phyloP scores from a whole-genome alignment of 2,329 filamentous ascomycete species.

The Penicillium polonicum region DNA sequence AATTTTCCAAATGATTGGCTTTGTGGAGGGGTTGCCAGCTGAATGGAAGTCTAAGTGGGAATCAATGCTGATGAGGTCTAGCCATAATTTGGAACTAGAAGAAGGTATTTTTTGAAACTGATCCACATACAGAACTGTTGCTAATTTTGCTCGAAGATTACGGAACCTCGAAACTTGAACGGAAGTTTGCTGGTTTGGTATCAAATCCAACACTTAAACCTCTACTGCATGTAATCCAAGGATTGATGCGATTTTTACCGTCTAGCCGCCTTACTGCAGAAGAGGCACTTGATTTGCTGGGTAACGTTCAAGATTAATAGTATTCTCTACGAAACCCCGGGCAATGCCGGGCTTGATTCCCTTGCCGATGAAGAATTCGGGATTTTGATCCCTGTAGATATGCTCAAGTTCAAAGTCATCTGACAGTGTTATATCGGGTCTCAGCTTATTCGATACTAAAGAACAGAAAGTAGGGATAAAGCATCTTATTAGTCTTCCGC shows the following conservation, averaged over 20 bases:
- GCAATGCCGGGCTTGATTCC: too few relatives aligned
- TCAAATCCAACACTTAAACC: conserved; percentile 14
- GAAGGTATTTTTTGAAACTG: neutral
- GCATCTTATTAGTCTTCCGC: too few relatives aligned
- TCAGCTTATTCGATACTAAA: too few relatives aligned
- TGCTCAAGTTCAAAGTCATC: too few relatives aligned
- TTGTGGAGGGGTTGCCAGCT: conserved; percentile 21
- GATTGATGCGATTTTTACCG: conserved; percentile 25
- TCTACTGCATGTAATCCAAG: conserved; percentile 20
- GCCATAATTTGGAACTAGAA: conserved; percentile 6
- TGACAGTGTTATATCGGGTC: too few relatives aligned
- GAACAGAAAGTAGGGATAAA: too few relatives aligned
- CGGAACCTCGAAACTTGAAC: conserved; percentile 16
- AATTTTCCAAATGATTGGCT: conserved; percentile 24
- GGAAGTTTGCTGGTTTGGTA: conserved; percentile 14
- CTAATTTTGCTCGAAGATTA: conserved; percentile 13
- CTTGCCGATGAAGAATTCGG: too few relatives aligned
- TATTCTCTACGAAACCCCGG: too few relatives aligned
- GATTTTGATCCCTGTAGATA: too few relatives aligned
- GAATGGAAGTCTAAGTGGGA: conserved; percentile 25
- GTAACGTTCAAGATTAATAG: neutral
- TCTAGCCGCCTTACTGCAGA: conserved; percentile 21
- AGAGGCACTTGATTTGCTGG: conserved; percentile 18
- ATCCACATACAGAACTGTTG: conserved; percentile 1
- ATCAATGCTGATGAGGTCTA: conserved; percentile 13